Evolutionary conservation across 192 early-diverging fungal species (phyloP), one percentile per base, ranked within the genome.

Genomic region (Coemansia sp.): DNA sequence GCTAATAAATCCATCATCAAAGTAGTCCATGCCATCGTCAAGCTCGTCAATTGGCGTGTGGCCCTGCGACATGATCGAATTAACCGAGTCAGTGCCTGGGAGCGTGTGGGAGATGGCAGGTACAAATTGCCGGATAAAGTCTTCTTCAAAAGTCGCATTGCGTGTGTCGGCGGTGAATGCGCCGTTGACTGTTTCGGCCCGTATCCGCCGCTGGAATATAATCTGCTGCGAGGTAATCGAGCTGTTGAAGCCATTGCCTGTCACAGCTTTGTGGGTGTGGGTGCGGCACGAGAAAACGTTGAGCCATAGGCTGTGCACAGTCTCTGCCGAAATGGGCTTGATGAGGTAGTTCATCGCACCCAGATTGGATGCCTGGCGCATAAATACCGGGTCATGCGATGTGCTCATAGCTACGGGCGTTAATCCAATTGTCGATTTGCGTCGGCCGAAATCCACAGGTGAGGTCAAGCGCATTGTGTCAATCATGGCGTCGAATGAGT

Each of bases 71-170:
- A 34, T 34, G 31, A 34, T 34, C 38, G 19, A 17, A 15, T 10
- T 20, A 21, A 47, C 47, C 4, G 28, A n/a, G 20, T 44, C 31
- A 9, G 21, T 34, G 9, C 28, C 57, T 15, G 77, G 71, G 6
- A 74, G 64, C 34, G 77, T 80, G 47, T 49, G 61, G 3, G 71
- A 65, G 52, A 81, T 81, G 2, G 65, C 73, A 0, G 78, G 78
- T 36, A 81, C 69, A 69, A 81, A 81, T 61, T 81, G 78, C 25
- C 78, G 72, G 44, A 81, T 75, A 75, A 81, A 81, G 69, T 81
- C 78, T 37, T 74, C 74, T 42, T 81, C 78, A 64, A 81, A 81
- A 8, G 72, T 57, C 20, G 73, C 19, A 46, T 81, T 81, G 58
- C 78, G 72, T 12, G 63, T 59, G 54, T 81, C 78, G 2, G 78